Base-by-base conservation (phyloP, 1,139 yeast species). In the Yueomyces sp. region DNA sequence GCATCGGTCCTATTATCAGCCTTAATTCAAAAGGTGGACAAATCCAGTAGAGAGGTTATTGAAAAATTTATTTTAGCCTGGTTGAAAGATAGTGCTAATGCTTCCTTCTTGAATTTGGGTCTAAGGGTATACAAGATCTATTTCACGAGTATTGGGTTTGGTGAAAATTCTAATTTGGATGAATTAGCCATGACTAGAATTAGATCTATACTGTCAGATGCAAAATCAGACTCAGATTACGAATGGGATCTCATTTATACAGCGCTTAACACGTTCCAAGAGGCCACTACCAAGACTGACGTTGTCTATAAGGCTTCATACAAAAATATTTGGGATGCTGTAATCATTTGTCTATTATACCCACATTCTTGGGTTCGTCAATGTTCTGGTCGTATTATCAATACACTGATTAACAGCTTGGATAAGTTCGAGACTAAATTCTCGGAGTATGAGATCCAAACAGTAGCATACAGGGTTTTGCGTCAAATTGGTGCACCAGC, bases 361-460 rank as follows among this genome's bases (percentile, higher is more conserved):
- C 96, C 96, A 2, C 97, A 89, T 60, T 72, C 94, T 0, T 89
- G 97, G 97, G 82, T 89, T 9, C 76, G 97, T 55, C 68, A 83
- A 44, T 67, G 75, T 4, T 66, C 94, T 0, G 67, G 81, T n/a
- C 69, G 89, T 42, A 66, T 86, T 39, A 60, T 79, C 36, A 78
- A 80, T 1, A 57, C 65, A 3, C 58, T 81, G 39, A 64, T 83
- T 41, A 55, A 69, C 3, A 70, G 70, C 44, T 47, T 67, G 36
- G 68, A 65, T 19, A 57, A 60, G 4, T 52, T 66, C 27, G 66
- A 66, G 39, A 41, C 41, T 7, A 42, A 54, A 37, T 50, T 62
- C 7, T 50, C 50, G 27, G 52, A 50, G 33, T 62, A 64, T 37
- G 73, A 74, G 41, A 55, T 81, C 30, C 93, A 83, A 58, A 72